Percentiles rank a stretch among this genome's conserved stretches.
These are phyloP conservation scores for Thielaviopsis ethacetica DNA, from an alignment of 2,329 filamentous ascomycete species.

Conservation along the genomic window DNA sequence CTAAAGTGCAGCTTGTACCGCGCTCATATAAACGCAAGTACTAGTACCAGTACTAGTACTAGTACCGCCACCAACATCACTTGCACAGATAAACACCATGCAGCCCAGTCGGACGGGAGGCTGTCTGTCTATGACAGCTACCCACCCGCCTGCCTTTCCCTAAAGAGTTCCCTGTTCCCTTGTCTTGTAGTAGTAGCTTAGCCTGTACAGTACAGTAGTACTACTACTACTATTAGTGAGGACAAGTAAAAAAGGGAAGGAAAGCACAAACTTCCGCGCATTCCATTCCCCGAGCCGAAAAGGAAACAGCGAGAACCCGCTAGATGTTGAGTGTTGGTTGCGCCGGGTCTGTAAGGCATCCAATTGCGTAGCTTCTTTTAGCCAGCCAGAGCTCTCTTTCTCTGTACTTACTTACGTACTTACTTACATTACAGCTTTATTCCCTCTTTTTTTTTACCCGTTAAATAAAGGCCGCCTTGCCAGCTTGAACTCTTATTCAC, in stretches of 20 bases:
- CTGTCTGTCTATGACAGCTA: no score
- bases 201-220: no score
- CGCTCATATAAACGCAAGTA: neutral
- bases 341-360: conserved; percentile 3
- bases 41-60: neutral
- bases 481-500: neutral
- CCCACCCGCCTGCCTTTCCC: no score
- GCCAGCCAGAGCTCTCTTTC: neutral
- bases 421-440: neutral
- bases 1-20: neutral
- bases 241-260: no score
- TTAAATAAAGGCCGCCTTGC: neutral
- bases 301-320: neutral
- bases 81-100: no score
- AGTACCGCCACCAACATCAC: neutral
- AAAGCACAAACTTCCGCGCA: no score
- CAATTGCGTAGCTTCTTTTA: conserved; percentile 7
- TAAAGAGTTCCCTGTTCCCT: no score
- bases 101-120: no score
- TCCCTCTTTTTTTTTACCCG: neutral
- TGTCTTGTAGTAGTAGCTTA: no score
- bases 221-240: no score
- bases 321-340: neutral
- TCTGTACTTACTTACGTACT: neutral
- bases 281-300: neutral